Percentiles rank a stretch among this genome's conserved stretches.
Conservation (phyloP, 148 eudicot genomes). For the Diospyros lotus region DNA sequence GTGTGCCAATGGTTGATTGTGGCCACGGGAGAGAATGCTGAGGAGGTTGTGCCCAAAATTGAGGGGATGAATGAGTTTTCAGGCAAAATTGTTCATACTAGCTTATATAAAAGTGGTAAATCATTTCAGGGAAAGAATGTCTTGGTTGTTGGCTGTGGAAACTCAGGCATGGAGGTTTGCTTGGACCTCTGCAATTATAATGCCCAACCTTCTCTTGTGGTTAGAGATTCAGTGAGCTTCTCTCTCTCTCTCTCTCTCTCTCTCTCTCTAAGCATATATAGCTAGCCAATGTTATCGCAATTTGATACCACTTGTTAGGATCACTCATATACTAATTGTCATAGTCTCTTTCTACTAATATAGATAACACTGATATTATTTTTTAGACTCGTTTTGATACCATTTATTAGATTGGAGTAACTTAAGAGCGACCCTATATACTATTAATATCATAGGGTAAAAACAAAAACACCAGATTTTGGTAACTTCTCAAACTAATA, state of each 20-base stretch:
- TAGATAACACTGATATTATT: too few species aligned
- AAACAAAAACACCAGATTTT: too few species aligned
- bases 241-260: conserved; percentile 2
- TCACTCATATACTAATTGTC: too few species aligned
- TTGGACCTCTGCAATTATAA: conserved; percentile 63
- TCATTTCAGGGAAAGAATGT: conserved; percentile 35
- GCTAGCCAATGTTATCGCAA: too few species aligned
- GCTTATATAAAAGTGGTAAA: conserved; percentile 52
- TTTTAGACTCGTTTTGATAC: too few species aligned
- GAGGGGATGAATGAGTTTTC: conserved; percentile 39
- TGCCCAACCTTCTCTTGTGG: conserved; percentile 56
- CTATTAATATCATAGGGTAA: too few species aligned
- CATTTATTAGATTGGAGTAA: too few species aligned
- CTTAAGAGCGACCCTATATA: too few species aligned
- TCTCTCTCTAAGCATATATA: not conserved
- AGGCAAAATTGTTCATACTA: conserved; percentile 44
- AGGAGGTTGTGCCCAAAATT: conserved; percentile 36
- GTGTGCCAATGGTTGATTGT: conserved; percentile 48
- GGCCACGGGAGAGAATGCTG: conserved; percentile 75
- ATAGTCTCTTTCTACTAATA: too few species aligned
- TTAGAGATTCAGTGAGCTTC: conserved; percentile 62
- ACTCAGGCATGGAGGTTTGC: conserved; percentile 77
- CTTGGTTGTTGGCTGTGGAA: conserved; percentile 77
- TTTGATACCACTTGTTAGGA: too few species aligned
- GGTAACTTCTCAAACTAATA: too few species aligned